A percentile compares a stretch with the other conserved stretches of the same genome.
phyloP scores from a whole-genome alignment of 2,329 filamentous ascomycete genomes.

The Venturia carpophila region DNA sequence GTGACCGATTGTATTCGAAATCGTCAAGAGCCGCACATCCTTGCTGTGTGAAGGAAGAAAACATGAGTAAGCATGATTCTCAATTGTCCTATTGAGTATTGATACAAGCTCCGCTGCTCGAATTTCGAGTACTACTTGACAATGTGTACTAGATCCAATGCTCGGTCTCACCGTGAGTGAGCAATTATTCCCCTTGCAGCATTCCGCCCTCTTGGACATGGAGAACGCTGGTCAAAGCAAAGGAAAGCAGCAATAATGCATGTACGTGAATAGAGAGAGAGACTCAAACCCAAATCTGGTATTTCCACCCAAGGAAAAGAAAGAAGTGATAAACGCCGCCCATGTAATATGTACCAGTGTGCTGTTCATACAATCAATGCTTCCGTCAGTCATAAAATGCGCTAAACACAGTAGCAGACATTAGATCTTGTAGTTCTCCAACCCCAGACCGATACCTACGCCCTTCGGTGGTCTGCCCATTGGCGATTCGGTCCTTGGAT shows the following conservation, averaged over 20 bases:
- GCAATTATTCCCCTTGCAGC: neutral
- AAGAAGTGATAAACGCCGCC: neutral
- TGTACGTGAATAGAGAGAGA: neutral
- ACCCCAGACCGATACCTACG: neutral
- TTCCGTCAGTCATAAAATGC: conserved; percentile 5
- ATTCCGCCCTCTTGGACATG: neutral
- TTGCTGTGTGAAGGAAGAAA: neutral
- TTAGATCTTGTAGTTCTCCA: conserved; percentile 9
- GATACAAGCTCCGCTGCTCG: conserved; percentile 1
- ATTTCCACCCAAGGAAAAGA: neutral
- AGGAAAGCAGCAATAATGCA: neutral
- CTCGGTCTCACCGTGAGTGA: neutral
- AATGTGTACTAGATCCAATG: neutral
- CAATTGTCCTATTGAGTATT: neutral
- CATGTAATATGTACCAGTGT: neutral
- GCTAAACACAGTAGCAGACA: neutral
- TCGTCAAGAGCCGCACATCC: neutral
- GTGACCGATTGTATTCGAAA: neutral
- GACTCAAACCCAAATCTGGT: neutral
- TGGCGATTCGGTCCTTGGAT: conserved; percentile 6
- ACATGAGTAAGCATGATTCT: neutral
- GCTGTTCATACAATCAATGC: neutral
- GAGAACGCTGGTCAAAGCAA: neutral
- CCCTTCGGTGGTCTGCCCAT: conserved; percentile 8
- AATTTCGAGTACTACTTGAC: neutral